Conservation (phyloP, 2,329 filamentous ascomycete species). For the Teratosphaeria destructans region DNA sequence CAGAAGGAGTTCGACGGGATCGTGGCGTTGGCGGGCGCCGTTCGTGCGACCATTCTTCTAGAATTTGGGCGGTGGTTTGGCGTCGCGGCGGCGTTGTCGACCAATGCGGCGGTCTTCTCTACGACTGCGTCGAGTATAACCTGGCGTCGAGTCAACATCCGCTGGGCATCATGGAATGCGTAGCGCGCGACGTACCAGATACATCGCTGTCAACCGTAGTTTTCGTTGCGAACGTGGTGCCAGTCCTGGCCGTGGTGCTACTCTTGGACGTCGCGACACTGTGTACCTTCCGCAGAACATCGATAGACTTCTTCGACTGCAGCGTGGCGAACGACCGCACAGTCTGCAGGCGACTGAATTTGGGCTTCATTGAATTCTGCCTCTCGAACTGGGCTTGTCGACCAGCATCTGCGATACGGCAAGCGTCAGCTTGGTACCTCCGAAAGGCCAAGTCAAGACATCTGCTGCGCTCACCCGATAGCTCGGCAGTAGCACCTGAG, state of each 20-base stretch:
- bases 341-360: neutral
- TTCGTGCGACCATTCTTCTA: neutral
- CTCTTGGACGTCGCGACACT: neutral
- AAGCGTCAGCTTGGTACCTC: neutral
- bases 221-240: neutral
- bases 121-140: neutral
- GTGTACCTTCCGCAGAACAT: neutral
- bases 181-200: neutral
- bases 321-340: neutral
- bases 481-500: neutral
- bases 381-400: neutral
- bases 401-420: neutral
- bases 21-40: neutral
- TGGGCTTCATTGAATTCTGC: neutral
- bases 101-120: neutral
- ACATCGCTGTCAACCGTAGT: neutral
- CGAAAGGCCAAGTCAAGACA: neutral
- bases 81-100: neutral
- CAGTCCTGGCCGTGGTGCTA: neutral
- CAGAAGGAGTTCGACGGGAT: neutral
- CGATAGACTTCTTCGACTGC: neutral
- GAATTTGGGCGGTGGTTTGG: neutral
- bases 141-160: neutral
- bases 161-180: neutral
- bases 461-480: neutral